phyloP scores from a whole-genome alignment of 2,329 filamentous ascomycete genomes.

The Cyphellophora europaea region DNA sequence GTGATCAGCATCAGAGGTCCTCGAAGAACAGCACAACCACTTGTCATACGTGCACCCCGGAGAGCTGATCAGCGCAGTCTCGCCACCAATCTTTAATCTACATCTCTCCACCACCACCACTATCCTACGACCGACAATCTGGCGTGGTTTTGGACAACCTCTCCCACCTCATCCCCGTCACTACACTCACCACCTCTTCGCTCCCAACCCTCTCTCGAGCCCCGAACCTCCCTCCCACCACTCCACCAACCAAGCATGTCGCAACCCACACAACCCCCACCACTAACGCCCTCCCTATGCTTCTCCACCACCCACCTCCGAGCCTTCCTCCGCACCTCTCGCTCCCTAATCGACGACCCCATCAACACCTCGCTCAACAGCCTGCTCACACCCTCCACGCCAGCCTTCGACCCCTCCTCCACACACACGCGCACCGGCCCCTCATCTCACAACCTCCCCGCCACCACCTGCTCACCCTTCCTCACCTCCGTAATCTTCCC shows the following conservation, averaged over 20 bases:
- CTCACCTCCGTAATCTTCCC: slow-evolving; percentile 73
- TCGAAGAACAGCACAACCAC: too few relatives aligned
- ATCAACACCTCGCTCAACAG: slow-evolving; percentile 92
- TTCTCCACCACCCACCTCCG: slow-evolving; percentile 17
- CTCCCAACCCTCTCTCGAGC: slow-evolving; percentile 5
- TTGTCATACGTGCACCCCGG: too few relatives aligned
- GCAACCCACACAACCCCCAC: slow-evolving; percentile 32
- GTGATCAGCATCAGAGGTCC: too few relatives aligned
- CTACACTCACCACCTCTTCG: slow-evolving; percentile 5
- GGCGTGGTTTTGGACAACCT: slow-evolving; percentile 19
- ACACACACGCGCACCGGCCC: slow-evolving; percentile 41
- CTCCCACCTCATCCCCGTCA: slow-evolving; percentile 4
- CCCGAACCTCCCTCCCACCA: slow-evolving; percentile 1
- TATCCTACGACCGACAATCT: slow-evolving; percentile 17
- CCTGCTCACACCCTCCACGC: slow-evolving; percentile 62
- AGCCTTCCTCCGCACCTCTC: slow-evolving; percentile 88
- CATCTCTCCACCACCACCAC: too few relatives aligned
- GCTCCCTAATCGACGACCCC: slow-evolving; percentile 79
- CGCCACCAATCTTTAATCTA: too few relatives aligned
- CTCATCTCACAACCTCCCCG: slow-evolving; percentile 10
- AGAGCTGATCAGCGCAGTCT: too few relatives aligned
- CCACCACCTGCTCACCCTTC: slow-evolving; percentile 60
- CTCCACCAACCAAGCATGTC: slow-evolving; percentile 25
- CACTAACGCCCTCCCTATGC: slow-evolving; percentile 65
- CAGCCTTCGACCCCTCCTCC: slow-evolving; percentile 60